Percentiles rank a stretch among this genome's conserved stretches.
Evolutionary conservation across 108 stramenopile genomes (phyloP).

Genomic region (Cyclotella choctawhatcheeana): DNA sequence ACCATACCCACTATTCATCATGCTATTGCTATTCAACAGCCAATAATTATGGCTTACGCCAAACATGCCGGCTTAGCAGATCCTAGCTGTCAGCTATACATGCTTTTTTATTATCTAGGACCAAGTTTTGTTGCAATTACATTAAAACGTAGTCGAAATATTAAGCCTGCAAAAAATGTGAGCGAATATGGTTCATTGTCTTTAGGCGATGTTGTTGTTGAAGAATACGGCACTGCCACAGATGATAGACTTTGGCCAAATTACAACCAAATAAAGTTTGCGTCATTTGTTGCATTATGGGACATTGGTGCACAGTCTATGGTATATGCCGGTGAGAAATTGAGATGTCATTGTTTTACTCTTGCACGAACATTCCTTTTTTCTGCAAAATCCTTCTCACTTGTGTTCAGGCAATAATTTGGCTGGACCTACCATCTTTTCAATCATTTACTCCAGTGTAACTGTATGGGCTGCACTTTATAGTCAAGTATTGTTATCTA

Average conservation of each 20-base stretch:
- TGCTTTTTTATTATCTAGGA: slow-evolving; percentile 80
- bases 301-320: slow-evolving; percentile 70
- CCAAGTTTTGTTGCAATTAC: slow-evolving; percentile 53
- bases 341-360: neutral
- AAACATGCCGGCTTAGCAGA: slow-evolving; percentile 67
- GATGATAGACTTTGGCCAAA: slow-evolving; percentile 43
- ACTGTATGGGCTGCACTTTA: slow-evolving; percentile 82
- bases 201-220: neutral
- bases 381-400: neutral
- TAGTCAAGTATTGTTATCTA: slow-evolving; percentile 55
- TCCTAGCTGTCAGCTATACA: slow-evolving; percentile 71
- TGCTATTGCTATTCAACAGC: neutral
- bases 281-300: slow-evolving; percentile 65
- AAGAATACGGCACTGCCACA: slow-evolving; percentile 17
- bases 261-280: slow-evolving; percentile 26
- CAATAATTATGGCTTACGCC: slow-evolving; percentile 33
- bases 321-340: slow-evolving; percentile 68
- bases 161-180: neutral
- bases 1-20: no score
- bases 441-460: slow-evolving; percentile 77
- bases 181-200: neutral
- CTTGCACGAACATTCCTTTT: neutral
- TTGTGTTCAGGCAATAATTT: slow-evolving; percentile 44
- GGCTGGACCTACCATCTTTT: slow-evolving; percentile 80
- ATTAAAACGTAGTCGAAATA: slow-evolving; percentile 27